A percentile compares a stretch with the other conserved stretches of the same genome.
Evolutionary conservation across 345 rosid species (phyloP).

Genomic region (Bruguiera sexangula): DNA sequence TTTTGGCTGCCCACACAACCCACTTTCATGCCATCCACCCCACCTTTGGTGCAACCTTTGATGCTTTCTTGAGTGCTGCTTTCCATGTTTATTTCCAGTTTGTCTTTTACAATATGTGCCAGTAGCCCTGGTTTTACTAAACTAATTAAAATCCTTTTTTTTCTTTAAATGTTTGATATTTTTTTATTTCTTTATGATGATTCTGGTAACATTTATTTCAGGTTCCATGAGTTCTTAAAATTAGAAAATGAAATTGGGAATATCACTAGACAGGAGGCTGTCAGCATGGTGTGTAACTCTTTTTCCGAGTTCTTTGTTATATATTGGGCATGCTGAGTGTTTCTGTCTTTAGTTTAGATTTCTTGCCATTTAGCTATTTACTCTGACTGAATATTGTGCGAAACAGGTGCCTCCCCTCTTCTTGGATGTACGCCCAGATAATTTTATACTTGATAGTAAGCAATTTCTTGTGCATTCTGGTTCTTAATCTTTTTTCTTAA

Average conservation of each 20-base stretch:
- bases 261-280: constrained; percentile 96
- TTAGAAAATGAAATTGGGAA: constrained; percentile 94
- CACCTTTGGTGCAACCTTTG: no score
- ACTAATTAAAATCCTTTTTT: background rate
- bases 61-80: no score
- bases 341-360: background rate
- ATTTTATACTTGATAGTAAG: constrained; percentile 89
- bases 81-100: no score
- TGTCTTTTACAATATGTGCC: background rate
- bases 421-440: constrained; percentile 75
- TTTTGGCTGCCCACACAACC: no score
- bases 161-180: background rate
- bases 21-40: no score
- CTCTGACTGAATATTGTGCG: constrained; percentile 15
- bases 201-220: constrained; percentile 29
- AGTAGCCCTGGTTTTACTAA: background rate
- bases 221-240: constrained; percentile 95
- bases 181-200: background rate
- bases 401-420: constrained; percentile 88
- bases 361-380: background rate
- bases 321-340: background rate
- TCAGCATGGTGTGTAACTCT: constrained; percentile 74
- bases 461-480: constrained; percentile 16
- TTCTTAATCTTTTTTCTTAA: background rate
- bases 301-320: background rate